Conservation (phyloP, 352 stramenopile genomes). For the Phytopythium chamaehyphon region DNA sequence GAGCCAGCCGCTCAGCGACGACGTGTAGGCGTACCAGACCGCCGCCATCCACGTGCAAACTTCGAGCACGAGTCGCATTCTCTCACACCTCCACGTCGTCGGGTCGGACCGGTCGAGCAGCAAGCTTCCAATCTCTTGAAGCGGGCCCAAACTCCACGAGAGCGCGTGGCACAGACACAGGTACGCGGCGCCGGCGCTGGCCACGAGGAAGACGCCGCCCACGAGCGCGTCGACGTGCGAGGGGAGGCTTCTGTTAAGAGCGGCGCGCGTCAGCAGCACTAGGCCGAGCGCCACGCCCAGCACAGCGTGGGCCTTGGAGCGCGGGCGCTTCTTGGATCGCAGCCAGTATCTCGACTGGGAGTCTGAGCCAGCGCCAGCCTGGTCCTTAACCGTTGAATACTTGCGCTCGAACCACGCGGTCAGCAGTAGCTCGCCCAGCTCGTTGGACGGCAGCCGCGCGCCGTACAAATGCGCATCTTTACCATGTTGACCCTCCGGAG, state of each 20-base stretch:
- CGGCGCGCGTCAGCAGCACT: conserved; percentile 22
- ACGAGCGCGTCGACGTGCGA: conserved; percentile 43
- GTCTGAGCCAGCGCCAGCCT: conserved; percentile 9
- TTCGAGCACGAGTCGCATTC: conserved; percentile 59
- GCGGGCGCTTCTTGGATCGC: conserved; percentile 4
- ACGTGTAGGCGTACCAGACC: conserved; percentile 66
- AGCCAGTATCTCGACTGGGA: not conserved
- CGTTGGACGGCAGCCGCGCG: conserved; percentile 14
- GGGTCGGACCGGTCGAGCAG: conserved; percentile 52
- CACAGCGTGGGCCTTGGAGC: conserved; percentile 21
- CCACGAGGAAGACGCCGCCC: conserved; percentile 45
- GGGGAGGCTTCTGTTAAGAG: conserved; percentile 25
- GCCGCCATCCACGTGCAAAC: conserved; percentile 68
- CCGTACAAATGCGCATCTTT: not conserved
- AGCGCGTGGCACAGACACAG: conserved; percentile 45
- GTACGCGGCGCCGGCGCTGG: conserved; percentile 45
- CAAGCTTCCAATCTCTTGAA: conserved; percentile 30
- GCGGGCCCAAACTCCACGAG: conserved; percentile 7
- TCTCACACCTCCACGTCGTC: conserved; percentile 44
- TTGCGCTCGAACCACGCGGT: conserved; percentile 8
- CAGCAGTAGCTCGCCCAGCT: conserved; percentile 59
- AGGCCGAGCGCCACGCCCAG: conserved; percentile 24
- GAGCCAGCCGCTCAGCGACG: conserved; percentile 40
- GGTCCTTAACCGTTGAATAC: not conserved
- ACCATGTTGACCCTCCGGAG: too few relatives aligned